A percentile compares a stretch with the other conserved stretches of the same genome.
phyloP scores from a whole-genome alignment of 2,329 filamentous ascomycete genomes.

The Fusarium caatingaense region DNA sequence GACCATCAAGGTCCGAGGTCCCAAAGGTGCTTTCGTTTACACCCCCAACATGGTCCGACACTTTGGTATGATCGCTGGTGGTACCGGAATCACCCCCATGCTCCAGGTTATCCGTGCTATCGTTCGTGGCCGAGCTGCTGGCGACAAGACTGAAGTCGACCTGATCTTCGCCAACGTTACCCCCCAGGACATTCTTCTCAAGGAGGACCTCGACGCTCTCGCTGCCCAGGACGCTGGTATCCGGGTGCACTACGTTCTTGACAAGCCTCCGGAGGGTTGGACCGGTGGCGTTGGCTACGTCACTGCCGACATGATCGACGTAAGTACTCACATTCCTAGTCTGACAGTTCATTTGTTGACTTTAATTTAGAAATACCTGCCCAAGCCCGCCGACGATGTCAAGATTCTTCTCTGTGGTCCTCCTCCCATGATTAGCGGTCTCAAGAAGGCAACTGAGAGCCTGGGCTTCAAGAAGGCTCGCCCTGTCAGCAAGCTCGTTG shows the following conservation, averaged over 20 bases:
- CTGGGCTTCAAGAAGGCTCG: slow-evolving; percentile 92
- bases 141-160: slow-evolving; percentile 89
- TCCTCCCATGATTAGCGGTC: slow-evolving; percentile 93
- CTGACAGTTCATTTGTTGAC: slow-evolving; percentile 43
- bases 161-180: slow-evolving; percentile 98
- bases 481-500: slow-evolving; percentile 96
- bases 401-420: slow-evolving; percentile 96
- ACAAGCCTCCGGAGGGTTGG: slow-evolving; percentile 95
- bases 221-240: slow-evolving; percentile 82
- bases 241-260: slow-evolving; percentile 92
- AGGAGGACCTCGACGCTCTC: slow-evolving; percentile 88
- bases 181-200: slow-evolving; percentile 89
- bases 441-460: slow-evolving; percentile 94
- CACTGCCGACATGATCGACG: slow-evolving; percentile 94
- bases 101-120: slow-evolving; percentile 95
- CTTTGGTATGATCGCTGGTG: slow-evolving; percentile 98
- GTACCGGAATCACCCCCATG: slow-evolving; percentile 98
- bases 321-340: slow-evolving; percentile 52
- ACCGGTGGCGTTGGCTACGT: slow-evolving; percentile 94
- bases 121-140: slow-evolving; percentile 79
- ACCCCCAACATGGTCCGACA: slow-evolving; percentile 95
- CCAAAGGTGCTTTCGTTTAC: slow-evolving; percentile 98
- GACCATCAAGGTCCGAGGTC: slow-evolving; percentile 89
- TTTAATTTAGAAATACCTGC: slow-evolving; percentile 74
- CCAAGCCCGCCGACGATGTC: slow-evolving; percentile 84